Conservation (phyloP, 2,329 filamentous ascomycete genomes). For the Colletotrichum australisinense region DNA sequence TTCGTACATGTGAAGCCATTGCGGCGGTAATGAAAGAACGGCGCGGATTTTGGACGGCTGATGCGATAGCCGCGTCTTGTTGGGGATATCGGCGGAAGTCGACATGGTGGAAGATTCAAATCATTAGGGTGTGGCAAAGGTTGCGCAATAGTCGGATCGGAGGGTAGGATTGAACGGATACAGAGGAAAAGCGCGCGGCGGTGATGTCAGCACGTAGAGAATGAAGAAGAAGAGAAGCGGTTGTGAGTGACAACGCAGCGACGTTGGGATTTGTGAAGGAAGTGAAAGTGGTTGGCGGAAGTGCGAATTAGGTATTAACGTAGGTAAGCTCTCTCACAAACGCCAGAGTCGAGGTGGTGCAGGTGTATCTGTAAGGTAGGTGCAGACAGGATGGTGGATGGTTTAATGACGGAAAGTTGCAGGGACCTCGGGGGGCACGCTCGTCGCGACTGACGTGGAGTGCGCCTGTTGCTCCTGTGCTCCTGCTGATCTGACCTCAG, state of each 20-base stretch:
- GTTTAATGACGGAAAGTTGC: not conserved
- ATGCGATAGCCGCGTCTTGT: constrained; percentile 31
- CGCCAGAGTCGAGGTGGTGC: not conserved
- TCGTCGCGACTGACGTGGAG: constrained; percentile 23
- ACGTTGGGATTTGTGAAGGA: not conserved
- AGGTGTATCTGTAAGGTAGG: not conserved
- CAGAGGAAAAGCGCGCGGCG: not conserved
- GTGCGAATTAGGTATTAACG: not conserved
- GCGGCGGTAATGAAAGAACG: constrained; percentile 68
- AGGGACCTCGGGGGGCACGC: constrained; percentile 7
- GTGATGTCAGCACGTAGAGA: not conserved
- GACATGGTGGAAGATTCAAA: constrained; percentile 27
- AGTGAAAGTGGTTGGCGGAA: not conserved
- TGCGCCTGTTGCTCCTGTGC: not conserved
- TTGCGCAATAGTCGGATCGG: not conserved
- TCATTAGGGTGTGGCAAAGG: constrained; percentile 4
- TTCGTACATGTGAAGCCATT: constrained; percentile 79
- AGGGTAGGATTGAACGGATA: not conserved
- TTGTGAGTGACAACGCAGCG: not conserved
- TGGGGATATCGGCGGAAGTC: constrained; percentile 33
- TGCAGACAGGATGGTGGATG: not conserved
- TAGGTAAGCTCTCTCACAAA: not conserved
- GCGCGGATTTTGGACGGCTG: constrained; percentile 28
- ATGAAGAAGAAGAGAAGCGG: not conserved
- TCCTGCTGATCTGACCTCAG: not conserved